phyloP scores from a whole-genome alignment of 768 basidiomycete species.

The Xanthoconium purpureum region DNA sequence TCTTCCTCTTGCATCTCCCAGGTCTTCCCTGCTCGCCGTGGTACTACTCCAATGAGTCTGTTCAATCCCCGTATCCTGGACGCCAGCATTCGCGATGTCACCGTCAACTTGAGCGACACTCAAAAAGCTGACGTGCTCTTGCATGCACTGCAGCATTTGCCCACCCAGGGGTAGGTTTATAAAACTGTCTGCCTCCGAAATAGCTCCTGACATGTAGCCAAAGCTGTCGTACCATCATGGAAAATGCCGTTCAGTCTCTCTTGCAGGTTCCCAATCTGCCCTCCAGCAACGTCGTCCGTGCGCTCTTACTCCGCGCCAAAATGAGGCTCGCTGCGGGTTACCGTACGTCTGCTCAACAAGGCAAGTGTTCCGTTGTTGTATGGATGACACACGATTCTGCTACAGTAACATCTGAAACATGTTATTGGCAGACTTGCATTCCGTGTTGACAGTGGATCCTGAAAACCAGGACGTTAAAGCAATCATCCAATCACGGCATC shows the following conservation, averaged over 20 bases:
- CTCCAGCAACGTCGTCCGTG: constrained; percentile 51
- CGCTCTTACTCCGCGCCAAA: constrained; percentile 65
- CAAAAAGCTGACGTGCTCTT: constrained; percentile 71
- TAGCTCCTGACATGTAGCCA: constrained; percentile 3
- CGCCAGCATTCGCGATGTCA: constrained; percentile 70
- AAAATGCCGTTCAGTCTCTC: constrained; percentile 73
- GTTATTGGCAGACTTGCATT: constrained; percentile 54
- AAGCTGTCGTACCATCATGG: constrained; percentile 58
- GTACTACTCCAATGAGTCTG: constrained; percentile 45
- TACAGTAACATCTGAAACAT: constrained; percentile 3
- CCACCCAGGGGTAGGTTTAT: constrained; percentile 56
- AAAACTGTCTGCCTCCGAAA: background rate
- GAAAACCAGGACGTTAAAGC: constrained; percentile 67
- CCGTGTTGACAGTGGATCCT: constrained; percentile 60
- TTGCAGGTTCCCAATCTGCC: constrained; percentile 54
- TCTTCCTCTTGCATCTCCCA: background rate
- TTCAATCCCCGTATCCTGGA: constrained; percentile 79
- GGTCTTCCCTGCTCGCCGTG: background rate
- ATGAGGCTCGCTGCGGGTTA: constrained; percentile 59
- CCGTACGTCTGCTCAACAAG: constrained; percentile 63
- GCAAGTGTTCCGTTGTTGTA: constrained; percentile 29
- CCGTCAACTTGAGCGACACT: constrained; percentile 52
- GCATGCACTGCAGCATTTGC: constrained; percentile 80
- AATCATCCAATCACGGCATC: constrained; percentile 50
- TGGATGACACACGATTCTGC: background rate